Conservation (phyloP, 495 filamentous ascomycete species). For the Acidomyces sp. region DNA sequence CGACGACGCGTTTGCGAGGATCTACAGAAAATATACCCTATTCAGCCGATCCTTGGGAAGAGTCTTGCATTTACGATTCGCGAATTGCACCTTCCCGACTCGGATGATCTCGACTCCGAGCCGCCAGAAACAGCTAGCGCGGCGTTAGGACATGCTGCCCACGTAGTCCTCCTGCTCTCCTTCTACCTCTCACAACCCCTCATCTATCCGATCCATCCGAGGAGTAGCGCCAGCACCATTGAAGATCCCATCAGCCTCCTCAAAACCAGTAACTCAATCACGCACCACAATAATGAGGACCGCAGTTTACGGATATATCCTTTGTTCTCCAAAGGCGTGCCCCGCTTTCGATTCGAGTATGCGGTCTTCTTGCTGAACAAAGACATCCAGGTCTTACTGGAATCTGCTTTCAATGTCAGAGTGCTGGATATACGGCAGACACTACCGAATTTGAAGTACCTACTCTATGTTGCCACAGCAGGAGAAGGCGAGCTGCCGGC, state of each 20-base stretch:
- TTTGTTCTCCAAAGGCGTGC: constrained; percentile 60
- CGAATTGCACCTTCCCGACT: constrained; percentile 63
- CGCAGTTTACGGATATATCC: constrained; percentile 34
- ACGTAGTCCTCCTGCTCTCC: constrained; percentile 60
- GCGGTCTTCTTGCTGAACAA: constrained; percentile 90
- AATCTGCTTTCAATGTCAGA: constrained; percentile 56
- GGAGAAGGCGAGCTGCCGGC: constrained; percentile 64
- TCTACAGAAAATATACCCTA: constrained; percentile 62
- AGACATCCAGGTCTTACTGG: constrained; percentile 67
- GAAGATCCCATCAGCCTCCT: constrained; percentile 60
- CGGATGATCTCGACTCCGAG: constrained; percentile 48
- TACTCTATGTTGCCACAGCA: constrained; percentile 75
- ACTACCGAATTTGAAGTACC: constrained; percentile 80
- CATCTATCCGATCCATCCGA: constrained; percentile 64
- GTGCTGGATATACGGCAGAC: constrained; percentile 75
- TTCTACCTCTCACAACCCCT: constrained; percentile 69
- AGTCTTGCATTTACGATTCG: constrained; percentile 68
- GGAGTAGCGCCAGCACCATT: constrained; percentile 62
- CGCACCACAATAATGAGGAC: constrained; percentile 5
- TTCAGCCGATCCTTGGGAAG: constrained; percentile 48
- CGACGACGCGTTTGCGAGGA: constrained; percentile 77
- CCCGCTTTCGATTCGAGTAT: constrained; percentile 84
- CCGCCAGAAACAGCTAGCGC: constrained; percentile 59
- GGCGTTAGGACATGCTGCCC: constrained; percentile 69
- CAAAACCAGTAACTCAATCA: constrained; percentile 12